These are phyloP conservation scores for Entomortierella parvispora DNA, from an alignment of 192 early-diverging fungal species.

Conservation along the genomic window DNA sequence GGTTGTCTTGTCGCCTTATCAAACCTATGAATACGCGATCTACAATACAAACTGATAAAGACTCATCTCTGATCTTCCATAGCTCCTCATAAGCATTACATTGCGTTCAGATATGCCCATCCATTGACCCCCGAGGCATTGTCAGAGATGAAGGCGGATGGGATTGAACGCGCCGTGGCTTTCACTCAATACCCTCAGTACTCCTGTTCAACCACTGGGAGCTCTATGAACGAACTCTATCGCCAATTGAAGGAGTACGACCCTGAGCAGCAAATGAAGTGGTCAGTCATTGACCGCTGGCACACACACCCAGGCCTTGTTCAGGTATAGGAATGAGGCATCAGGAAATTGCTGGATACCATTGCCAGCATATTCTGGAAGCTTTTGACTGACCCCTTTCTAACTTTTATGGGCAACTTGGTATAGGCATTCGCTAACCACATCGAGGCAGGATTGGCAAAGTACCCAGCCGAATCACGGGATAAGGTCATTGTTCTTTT, in stretches of 20 bases:
- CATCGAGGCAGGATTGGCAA: constrained; percentile 73
- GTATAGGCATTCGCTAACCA: constrained; percentile 78
- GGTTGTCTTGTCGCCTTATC: too few relatives aligned
- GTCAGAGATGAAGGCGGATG: constrained; percentile 82
- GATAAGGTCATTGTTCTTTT: constrained; percentile 86
- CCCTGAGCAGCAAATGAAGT: constrained; percentile 73
- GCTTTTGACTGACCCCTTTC: background rate
- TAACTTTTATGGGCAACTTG: background rate
- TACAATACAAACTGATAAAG: too few relatives aligned
- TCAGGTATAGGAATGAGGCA: constrained; percentile 55
- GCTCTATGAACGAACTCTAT: constrained; percentile 90
- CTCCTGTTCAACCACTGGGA: constrained; percentile 95
- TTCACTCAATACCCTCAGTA: constrained; percentile 97
- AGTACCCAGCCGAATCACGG: constrained; percentile 73
- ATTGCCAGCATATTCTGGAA: background rate
- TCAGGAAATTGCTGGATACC: background rate
- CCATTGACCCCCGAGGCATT: constrained; percentile 83
- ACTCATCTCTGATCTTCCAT: background rate
- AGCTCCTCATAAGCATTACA: constrained; percentile 92
- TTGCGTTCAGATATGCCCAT: constrained; percentile 91
- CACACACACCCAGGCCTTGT: constrained; percentile 88
- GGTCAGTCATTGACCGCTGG: constrained; percentile 98
- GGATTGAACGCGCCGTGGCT: constrained; percentile 85
- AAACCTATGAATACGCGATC: background rate
- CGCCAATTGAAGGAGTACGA: constrained; percentile 69